These are phyloP conservation scores for Perilla frutescens DNA, from an alignment of 257 asterid species.

Conservation along the genomic window DNA sequence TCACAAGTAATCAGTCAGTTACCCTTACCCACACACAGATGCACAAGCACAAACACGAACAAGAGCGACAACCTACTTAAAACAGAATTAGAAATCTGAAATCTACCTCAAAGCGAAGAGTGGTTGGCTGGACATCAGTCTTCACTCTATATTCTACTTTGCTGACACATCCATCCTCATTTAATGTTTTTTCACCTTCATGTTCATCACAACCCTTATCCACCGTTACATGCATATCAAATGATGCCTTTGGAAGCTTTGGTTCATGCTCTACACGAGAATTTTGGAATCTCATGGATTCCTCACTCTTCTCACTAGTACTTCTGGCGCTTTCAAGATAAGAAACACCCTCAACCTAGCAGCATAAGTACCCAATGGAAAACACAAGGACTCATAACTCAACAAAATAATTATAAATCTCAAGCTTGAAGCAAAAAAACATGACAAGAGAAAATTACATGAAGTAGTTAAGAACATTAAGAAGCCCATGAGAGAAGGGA, in stretches of 20 bases:
- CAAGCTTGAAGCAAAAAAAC: slow-evolving; percentile 6
- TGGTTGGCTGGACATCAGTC: slow-evolving; percentile 46
- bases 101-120: slow-evolving; percentile 90
- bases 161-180: slow-evolving; percentile 40
- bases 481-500: slow-evolving; percentile 11
- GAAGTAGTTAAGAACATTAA: neutral
- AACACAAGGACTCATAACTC: slow-evolving; percentile 3
- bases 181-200: slow-evolving; percentile 38
- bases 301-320: slow-evolving; percentile 45
- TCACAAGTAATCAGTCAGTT: slow-evolving; percentile 26
- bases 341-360: slow-evolving; percentile 71
- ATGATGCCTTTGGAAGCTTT: slow-evolving; percentile 32
- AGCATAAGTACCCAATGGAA: slow-evolving; percentile 33
- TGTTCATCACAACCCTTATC: slow-evolving; percentile 34
- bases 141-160: slow-evolving; percentile 40
- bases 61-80: slow-evolving; percentile 7
- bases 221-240: slow-evolving; percentile 32
- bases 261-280: slow-evolving; percentile 38
- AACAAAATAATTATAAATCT: neutral
- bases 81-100: slow-evolving; percentile 29
- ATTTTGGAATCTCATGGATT: slow-evolving; percentile 31
- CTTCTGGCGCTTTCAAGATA: slow-evolving; percentile 49
- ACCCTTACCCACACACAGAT: slow-evolving; percentile 6
- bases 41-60: slow-evolving; percentile 4
- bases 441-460: neutral